Base-by-base conservation (phyloP, 2,329 filamentous ascomycete species). In the Xylaria sp. region DNA sequence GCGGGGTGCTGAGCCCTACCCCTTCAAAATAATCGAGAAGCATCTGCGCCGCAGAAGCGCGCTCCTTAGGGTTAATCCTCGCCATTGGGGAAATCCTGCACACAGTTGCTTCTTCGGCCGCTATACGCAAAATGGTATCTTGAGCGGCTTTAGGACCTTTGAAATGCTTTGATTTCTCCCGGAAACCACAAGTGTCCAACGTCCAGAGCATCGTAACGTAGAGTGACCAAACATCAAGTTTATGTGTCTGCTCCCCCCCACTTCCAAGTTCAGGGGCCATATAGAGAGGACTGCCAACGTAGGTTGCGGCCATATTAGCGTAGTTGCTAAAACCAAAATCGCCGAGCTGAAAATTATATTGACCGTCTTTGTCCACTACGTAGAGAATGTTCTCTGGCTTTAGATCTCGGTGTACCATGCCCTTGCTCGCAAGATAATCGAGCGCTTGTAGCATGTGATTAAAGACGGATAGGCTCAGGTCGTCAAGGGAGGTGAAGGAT, bases 31-130 rank as follows among this genome's bases (percentile, higher is more conserved):
- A n/a, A n/a, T n/a, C n/a, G n/a, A n/a, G n/a, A n/a, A 74, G 68
- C 68, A 74, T 74, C 47, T 74, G 69, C 3, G 71, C 72, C 0
- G 72, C 69, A 4, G 72, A 70, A 13, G 67, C 69, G 25, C 72
- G 69, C 10, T 47, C n/a, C 1, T 47, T 23, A 10, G 61, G 58
- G 10, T 59, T n/a, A 4, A 54, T 1, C 5, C 21, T 48, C 10
- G 32, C 65, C 65, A 72, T 73, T 6, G 29, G n/a, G n/a, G n/a
- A n/a, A n/a, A n/a, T n/a, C n/a, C n/a, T n/a, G n/a, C n/a, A n/a
- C n/a, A n/a, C n/a, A n/a, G n/a, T n/a, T n/a, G n/a, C n/a, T n/a
- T n/a, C n/a, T n/a, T n/a, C n/a, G n/a, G n/a, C n/a, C n/a, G n/a
- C n/a, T n/a, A n/a, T n/a, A n/a, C n/a, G n/a, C n/a, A n/a, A n/a